Percentiles rank a stretch among this genome's conserved stretches.
Evolutionary conservation across 1,284 basidiomycete species (phyloP).

Genomic region (Melampsora occidentalis): DNA sequence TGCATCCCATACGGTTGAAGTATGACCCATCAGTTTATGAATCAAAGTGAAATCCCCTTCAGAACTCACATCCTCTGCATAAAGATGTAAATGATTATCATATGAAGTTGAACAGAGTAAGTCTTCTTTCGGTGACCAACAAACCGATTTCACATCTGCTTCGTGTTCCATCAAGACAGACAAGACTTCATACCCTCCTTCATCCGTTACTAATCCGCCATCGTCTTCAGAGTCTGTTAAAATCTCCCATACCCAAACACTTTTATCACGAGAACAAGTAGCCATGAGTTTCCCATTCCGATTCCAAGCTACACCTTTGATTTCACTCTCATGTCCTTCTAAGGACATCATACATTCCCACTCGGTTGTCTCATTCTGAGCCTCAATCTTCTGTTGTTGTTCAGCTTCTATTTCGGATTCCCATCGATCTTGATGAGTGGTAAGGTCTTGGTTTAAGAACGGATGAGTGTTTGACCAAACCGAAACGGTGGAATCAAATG

Average conservation of each 20-base stretch:
- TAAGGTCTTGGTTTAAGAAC: constrained; percentile 53
- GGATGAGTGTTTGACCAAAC: constrained; percentile 69
- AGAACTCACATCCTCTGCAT: constrained; percentile 78
- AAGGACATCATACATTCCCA: constrained; percentile 82
- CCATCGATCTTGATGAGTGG: constrained; percentile 48
- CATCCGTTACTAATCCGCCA: constrained; percentile 60
- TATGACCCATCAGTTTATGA: constrained; percentile 58
- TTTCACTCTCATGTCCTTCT: constrained; percentile 96
- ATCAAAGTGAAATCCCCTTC: constrained; percentile 92
- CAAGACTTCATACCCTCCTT: constrained; percentile 88
- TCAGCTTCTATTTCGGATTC: constrained; percentile 57
- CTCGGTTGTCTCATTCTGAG: constrained; percentile 40
- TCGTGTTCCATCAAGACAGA: constrained; percentile 94
- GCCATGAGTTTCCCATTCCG: constrained; percentile 74
- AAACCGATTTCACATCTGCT: constrained; percentile 92
- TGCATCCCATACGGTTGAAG: constrained; percentile 81
- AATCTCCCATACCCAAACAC: constrained; percentile 97
- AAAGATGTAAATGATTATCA: constrained; percentile 92
- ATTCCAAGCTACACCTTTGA: constrained; percentile 90
- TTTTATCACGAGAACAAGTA: constrained; percentile 91
- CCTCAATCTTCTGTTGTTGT: constrained; percentile 54
- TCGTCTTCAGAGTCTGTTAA: constrained; percentile 52
- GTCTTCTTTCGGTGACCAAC: constrained; percentile 94
- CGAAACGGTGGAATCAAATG: constrained; percentile 88
- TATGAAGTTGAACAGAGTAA: constrained; percentile 95